Evolutionary conservation across 2,329 filamentous ascomycete genomes (phyloP).

Genomic region (Exserohilum turcica): DNA sequence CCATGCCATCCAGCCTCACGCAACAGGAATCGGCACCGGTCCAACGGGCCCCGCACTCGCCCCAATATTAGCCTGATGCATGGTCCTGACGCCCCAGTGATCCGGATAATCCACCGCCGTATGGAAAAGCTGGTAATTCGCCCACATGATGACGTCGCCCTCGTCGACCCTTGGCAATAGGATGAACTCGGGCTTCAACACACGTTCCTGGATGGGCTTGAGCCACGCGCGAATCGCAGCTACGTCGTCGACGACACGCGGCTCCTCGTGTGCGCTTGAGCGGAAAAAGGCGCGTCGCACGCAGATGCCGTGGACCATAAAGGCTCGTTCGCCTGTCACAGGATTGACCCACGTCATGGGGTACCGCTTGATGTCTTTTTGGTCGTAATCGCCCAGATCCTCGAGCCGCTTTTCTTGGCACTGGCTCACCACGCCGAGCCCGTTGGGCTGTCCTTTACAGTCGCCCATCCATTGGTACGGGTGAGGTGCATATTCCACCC

Average conservation of each 20-base stretch:
- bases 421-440: conserved; percentile 49
- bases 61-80: conserved; percentile 56
- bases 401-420: conserved; percentile 49
- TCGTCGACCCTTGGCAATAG: conserved; percentile 49
- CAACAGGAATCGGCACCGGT: conserved; percentile 28
- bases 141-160: conserved; percentile 49
- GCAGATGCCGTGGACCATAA: conserved; percentile 8
- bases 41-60: conserved; percentile 39
- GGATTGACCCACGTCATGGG: conserved; percentile 57
- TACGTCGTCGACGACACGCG: conserved; percentile 48
- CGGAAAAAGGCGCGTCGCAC: conserved; percentile 46
- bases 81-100: conserved; percentile 48
- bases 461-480: conserved; percentile 48
- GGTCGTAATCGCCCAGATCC: conserved; percentile 47
- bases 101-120: conserved; percentile 53
- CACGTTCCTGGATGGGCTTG: conserved; percentile 47
- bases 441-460: conserved; percentile 50
- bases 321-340: conserved; percentile 44
- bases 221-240: conserved; percentile 46
- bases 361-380: conserved; percentile 48
- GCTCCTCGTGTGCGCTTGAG: conserved; percentile 39
- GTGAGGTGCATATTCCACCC: conserved; percentile 55
- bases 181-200: conserved; percentile 53
- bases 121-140: conserved; percentile 39
- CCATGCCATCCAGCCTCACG: too few species aligned